These are phyloP conservation scores for Pholiota adiposa DNA, from an alignment of 1,284 basidiomycete species.

Conservation along the genomic window DNA sequence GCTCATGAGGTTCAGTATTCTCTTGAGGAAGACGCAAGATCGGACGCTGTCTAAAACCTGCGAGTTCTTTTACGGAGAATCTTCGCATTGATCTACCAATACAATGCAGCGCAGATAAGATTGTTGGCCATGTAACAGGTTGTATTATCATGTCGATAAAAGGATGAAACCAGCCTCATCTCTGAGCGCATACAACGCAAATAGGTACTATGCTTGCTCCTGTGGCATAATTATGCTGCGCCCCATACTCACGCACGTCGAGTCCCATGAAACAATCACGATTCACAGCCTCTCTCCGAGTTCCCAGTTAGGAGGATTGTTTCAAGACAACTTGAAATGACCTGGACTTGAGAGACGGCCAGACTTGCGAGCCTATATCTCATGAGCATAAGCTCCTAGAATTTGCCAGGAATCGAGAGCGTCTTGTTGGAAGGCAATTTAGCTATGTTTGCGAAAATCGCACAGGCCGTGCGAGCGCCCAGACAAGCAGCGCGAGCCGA, in stretches of 20 bases:
- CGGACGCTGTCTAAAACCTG: too few species aligned
- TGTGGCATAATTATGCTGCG: background rate
- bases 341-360: background rate
- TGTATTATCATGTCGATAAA: background rate
- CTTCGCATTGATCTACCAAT: too few species aligned
- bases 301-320: background rate
- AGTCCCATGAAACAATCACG: background rate
- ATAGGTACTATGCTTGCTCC: background rate
- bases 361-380: background rate
- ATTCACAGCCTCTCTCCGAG: background rate
- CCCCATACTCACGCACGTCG: background rate
- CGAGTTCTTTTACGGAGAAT: too few species aligned
- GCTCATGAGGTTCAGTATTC: too few species aligned
- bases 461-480: background rate
- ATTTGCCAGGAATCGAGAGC: background rate
- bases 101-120: background rate
- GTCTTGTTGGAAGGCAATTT: too few species aligned
- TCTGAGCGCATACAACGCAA: background rate
- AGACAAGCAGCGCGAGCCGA: background rate
- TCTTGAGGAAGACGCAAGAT: too few species aligned
- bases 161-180: background rate
- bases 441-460: background rate
- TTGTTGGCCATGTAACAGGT: background rate
- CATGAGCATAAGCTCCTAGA: background rate
- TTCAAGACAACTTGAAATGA: background rate